Conservation (phyloP, 306 rosid genomes). For the Castanospermum australe region DNA sequence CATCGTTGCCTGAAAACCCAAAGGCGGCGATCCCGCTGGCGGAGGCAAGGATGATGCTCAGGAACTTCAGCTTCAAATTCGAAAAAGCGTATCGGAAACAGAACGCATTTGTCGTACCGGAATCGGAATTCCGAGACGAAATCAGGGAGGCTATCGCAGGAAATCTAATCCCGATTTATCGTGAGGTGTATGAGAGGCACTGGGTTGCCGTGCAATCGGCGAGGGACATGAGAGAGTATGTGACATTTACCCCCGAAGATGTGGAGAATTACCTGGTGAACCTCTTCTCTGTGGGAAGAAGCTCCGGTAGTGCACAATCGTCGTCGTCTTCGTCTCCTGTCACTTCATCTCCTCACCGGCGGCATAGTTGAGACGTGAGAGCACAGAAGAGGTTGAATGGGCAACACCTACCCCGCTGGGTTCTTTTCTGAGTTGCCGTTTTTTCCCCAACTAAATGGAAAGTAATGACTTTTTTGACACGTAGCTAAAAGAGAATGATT, state of each 20-base stretch:
- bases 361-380: too few species aligned
- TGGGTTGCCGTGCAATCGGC: slow-evolving; percentile 7
- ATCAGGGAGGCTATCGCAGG: slow-evolving; percentile 40
- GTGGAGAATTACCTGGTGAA: slow-evolving; percentile 43
- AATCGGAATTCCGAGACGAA: slow-evolving; percentile 53
- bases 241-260: slow-evolving; percentile 52
- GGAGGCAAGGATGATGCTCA: slow-evolving; percentile 50
- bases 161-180: slow-evolving; percentile 45
- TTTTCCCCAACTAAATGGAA: too few species aligned
- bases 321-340: slow-evolving; percentile 12
- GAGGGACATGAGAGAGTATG: not conserved
- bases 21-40: slow-evolving; percentile 20
- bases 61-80: slow-evolving; percentile 53
- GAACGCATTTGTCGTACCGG: slow-evolving; percentile 35
- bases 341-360: not conserved
- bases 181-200: slow-evolving; percentile 42
- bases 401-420: too few species aligned
- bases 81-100: slow-evolving; percentile 55
- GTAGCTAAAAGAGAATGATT: too few species aligned
- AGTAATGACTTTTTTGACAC: too few species aligned
- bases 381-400: too few species aligned
- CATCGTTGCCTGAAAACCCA: slow-evolving; percentile 56
- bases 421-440: too few species aligned
- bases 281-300: slow-evolving; percentile 31
- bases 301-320: not conserved